Conservation (phyloP, 2,329 filamentous ascomycete species). For the Penicillium psychrosexuale region DNA sequence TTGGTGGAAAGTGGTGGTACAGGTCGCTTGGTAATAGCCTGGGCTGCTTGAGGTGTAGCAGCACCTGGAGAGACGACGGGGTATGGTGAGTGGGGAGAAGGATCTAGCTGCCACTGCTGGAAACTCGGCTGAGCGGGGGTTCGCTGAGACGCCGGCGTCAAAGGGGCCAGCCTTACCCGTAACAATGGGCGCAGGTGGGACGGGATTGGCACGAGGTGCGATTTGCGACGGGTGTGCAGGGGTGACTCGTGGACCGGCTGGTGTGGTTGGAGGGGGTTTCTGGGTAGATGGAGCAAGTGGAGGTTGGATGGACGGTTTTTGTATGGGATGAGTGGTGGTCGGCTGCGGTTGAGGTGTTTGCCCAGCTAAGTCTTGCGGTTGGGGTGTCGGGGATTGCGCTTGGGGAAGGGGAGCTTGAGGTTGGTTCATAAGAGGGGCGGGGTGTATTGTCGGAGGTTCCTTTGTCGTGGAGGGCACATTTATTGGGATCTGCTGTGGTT, state of each 20-base stretch:
- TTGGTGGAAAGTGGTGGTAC: constrained; percentile 20
- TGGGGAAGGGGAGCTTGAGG: constrained; percentile 5
- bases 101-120: constrained; percentile 39
- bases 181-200: constrained; percentile 14
- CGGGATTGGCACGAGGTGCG: constrained; percentile 18
- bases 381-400: constrained; percentile 12
- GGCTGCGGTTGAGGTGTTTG: constrained; percentile 16
- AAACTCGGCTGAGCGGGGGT: constrained; percentile 32
- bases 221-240: constrained; percentile 27
- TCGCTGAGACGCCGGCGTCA: constrained; percentile 18
- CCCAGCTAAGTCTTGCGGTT: constrained; percentile 9
- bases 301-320: constrained; percentile 23
- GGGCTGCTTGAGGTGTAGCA: constrained; percentile 16
- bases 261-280: constrained; percentile 20
- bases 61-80: constrained; percentile 23
- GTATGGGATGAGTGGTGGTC: constrained; percentile 18
- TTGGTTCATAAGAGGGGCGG: constrained; percentile 7
- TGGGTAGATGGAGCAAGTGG: constrained; percentile 18
- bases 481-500: background rate
- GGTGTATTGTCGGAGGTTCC: constrained; percentile 3
- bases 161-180: constrained; percentile 19
- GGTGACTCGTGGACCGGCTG: constrained; percentile 13
- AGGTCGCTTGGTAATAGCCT: constrained; percentile 18
- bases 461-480: constrained; percentile 5
- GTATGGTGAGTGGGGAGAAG: constrained; percentile 31